Base-by-base conservation (phyloP, 805 yeast genomes). In the Candida oleophila region DNA sequence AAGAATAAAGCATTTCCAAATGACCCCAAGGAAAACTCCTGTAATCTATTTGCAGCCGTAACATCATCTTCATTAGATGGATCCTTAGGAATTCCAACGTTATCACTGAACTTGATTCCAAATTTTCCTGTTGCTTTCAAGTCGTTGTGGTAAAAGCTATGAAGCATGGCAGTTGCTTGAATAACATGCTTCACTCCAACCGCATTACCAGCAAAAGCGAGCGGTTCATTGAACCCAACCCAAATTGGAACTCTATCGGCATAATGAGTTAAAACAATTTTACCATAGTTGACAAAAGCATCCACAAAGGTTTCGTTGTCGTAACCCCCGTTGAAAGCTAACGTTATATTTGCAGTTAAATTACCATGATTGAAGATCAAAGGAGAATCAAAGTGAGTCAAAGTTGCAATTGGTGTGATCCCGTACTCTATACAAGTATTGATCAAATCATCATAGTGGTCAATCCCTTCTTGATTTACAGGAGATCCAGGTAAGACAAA, bases 341-440 rank as follows among this genome's bases (percentile, higher is more conserved):
- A 57, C 14, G 55, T 55, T 28, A 30, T 37, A 36, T 25, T 38
- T 34, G 5, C n/a, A 47, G 8, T 21, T n/a, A 39, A 18, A 18
- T 37, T 41, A 4, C 49, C 47, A n/a, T 21, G 46, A 37, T 39
- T 41, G 28, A 51, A 49, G 9, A 40, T 42, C 21, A 47, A 42
- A 2, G 72, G 72, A 8, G 64, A 44, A 49, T 66, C 72, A 55
- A 65, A 66, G 50, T 66, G 72, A 38, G 57, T 60, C 44, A 66
- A 56, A 1, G 72, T 66, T 20, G 59, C 61, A 18, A 66, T 53
- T 14, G 71, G 72, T 11, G 44, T 45, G n/a, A 56, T 46, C 5
- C 60, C 60, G 37, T 55, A 52, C 25, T 52, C 49, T 21, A 56
- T 16, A 39, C 58, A 56, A 39, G 60, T 56, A 35, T 56, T 55